These are phyloP conservation scores for Sphagnurus paluster DNA, from an alignment of 1,284 basidiomycete genomes.

Conservation along the genomic window DNA sequence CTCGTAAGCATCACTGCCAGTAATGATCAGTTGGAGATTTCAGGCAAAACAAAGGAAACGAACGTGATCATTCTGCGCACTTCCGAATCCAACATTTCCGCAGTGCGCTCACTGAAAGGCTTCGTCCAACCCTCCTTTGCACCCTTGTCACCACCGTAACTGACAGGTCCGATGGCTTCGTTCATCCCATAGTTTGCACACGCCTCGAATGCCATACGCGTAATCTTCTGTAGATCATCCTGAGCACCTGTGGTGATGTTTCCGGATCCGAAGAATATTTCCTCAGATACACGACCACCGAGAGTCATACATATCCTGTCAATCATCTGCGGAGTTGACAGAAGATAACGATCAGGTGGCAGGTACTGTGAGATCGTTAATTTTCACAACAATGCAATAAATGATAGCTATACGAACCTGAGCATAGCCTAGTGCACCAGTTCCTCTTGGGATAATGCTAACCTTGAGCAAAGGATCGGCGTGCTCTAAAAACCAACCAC, in stretches of 20 bases:
- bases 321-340: conserved; percentile 91
- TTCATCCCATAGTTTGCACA: conserved; percentile 98
- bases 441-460: conserved; percentile 96
- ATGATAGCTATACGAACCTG: conserved; percentile 52
- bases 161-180: conserved; percentile 90
- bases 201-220: conserved; percentile 95
- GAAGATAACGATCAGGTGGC: conserved; percentile 94
- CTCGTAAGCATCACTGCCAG: conserved; percentile 70
- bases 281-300: conserved; percentile 97
- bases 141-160: conserved; percentile 85
- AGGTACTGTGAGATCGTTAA: conserved; percentile 63
- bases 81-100: conserved; percentile 88
- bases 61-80: conserved; percentile 95
- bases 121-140: conserved; percentile 92
- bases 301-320: conserved; percentile 99
- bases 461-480: conserved; percentile 98
- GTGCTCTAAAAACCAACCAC: conserved; percentile 97
- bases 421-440: conserved; percentile 96
- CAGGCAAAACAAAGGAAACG: conserved; percentile 23
- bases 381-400: conserved; percentile 7
- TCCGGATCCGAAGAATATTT: conserved; percentile 94
- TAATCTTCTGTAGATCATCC: conserved; percentile 97
- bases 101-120: conserved; percentile 97
- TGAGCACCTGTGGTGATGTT: conserved; percentile 98
- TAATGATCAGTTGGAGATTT: background rate